Evolutionary conservation across 768 basidiomycete genomes (phyloP).

Genomic region (Mycena venus): DNA sequence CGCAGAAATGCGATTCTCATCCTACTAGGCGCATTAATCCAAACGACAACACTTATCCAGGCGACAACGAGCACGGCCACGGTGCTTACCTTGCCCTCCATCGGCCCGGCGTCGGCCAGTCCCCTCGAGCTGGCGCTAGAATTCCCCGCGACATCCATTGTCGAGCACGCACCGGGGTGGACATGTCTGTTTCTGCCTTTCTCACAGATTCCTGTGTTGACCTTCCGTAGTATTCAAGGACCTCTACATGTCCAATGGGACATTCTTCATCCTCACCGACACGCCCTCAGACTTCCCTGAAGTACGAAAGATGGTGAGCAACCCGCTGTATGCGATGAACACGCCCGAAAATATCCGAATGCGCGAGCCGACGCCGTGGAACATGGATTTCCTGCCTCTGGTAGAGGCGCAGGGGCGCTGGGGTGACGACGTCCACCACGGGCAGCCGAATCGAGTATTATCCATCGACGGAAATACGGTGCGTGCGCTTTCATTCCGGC

Average conservation of each 20-base stretch:
- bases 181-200: too few relatives aligned
- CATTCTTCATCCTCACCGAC: conserved; percentile 76
- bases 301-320: conserved; percentile 75
- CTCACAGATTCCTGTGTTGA: too few relatives aligned
- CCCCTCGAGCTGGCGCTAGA: conserved; percentile 24
- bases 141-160: conserved; percentile 21
- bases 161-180: conserved; percentile 33
- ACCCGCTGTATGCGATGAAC: conserved; percentile 68
- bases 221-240: conserved; percentile 75
- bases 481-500: conserved; percentile 42
- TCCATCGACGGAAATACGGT: conserved; percentile 83
- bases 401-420: conserved; percentile 73
- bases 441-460: conserved; percentile 66
- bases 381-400: conserved; percentile 74
- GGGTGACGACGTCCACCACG: conserved; percentile 56
- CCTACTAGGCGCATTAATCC: conserved; percentile 65
- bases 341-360: conserved; percentile 74
- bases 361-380: conserved; percentile 74
- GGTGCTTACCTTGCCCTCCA: not conserved
- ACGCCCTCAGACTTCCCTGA: conserved; percentile 50
- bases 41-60: not conserved
- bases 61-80: conserved; percentile 9
- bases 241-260: conserved; percentile 85
- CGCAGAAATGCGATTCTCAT: conserved; percentile 72
- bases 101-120: not conserved